Evolutionary conservation across 208 protist species (phyloP).

Genomic region (Leptomonas pyrrhocoris): DNA sequence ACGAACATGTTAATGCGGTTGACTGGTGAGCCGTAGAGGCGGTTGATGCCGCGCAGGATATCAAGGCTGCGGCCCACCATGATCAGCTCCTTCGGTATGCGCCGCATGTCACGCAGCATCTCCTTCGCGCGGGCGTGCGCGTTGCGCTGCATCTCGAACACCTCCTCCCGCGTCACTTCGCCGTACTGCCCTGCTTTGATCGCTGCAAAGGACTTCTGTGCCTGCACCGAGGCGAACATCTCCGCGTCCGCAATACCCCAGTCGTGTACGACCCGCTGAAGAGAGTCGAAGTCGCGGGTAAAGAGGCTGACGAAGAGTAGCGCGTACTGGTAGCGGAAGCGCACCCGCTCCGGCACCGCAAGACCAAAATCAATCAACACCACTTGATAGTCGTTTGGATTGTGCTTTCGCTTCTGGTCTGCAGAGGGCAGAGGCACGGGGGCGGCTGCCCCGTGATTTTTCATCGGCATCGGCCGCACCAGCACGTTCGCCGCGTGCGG

Average conservation of each 20-base stretch:
- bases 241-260: conserved; percentile 81
- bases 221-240: conserved; percentile 78
- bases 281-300: conserved; percentile 56
- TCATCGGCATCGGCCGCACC: conserved; percentile 50
- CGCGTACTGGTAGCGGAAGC: conserved; percentile 83
- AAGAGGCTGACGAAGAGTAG: conserved; percentile 82
- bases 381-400: conserved; percentile 49
- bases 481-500: conserved; percentile 94
- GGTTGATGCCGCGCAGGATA: conserved; percentile 82
- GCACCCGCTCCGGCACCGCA: conserved; percentile 63
- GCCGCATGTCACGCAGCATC: conserved; percentile 55
- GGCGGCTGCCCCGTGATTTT: neutral
- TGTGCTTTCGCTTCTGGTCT: conserved; percentile 6
- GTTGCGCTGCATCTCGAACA: conserved; percentile 51
- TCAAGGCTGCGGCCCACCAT: conserved; percentile 80
- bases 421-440: neutral
- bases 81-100: conserved; percentile 72
- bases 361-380: conserved; percentile 86
- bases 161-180: conserved; percentile 75
- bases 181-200: conserved; percentile 56
- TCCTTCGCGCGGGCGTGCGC: conserved; percentile 47
- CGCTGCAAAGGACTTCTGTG: conserved; percentile 71
- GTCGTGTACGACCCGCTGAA: conserved; percentile 48
- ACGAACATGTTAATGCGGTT: conserved; percentile 86
- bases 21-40: conserved; percentile 77